Evolutionary conservation across 352 stramenopile genomes (phyloP), one percentile per base, ranked within the genome.

Genomic region (Elongisporangium prolatum): DNA sequence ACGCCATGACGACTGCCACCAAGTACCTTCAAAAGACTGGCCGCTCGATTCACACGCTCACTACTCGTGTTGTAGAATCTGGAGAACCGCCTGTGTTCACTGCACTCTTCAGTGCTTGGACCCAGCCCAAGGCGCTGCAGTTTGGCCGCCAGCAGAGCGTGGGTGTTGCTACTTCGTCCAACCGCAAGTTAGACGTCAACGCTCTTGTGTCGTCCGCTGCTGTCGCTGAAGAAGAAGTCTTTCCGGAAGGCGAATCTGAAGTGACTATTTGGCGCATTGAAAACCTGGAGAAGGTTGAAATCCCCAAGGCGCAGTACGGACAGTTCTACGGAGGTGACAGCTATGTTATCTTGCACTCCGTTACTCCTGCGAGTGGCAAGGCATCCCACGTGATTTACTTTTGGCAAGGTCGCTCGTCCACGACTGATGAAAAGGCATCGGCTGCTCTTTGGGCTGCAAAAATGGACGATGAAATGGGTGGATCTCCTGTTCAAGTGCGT

Each of bases 261-360:
- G 57, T 98, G 25, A 86, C 81, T 40, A 76, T 98, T 7, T 98
- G 91, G 92, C 84, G 88, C 65, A 91, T 98, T 53, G 89, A 97
- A 67, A 69, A 96, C 69, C 78, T 97, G 56, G 84, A 94, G 20
- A 96, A 93, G 63, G 89, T 89, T 14, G 72, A 90, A 38, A 69
- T 96, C 47, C 80, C 80, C n/a, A 57, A 80, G 52, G 64, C 81
- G 34, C 71, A 79, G 20, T 90, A 97, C 61, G 96, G 96, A 17
- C 81, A 91, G 50, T 98, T 99, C 68, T 96, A 96, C 68, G 80
- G 80, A 53, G 96, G 96, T 28, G 96, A 99, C 74, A 98, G 87
- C 61, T 99, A 99, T 79, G 92, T 99, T 64, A 60, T 98, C 21
- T 72, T 98, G 22, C 74, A 96, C 57, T 89, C 83, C 20, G 83